Evolutionary conservation across 2,329 filamentous ascomycete species (phyloP).

Genomic region (Hypomyces perniciosus): DNA sequence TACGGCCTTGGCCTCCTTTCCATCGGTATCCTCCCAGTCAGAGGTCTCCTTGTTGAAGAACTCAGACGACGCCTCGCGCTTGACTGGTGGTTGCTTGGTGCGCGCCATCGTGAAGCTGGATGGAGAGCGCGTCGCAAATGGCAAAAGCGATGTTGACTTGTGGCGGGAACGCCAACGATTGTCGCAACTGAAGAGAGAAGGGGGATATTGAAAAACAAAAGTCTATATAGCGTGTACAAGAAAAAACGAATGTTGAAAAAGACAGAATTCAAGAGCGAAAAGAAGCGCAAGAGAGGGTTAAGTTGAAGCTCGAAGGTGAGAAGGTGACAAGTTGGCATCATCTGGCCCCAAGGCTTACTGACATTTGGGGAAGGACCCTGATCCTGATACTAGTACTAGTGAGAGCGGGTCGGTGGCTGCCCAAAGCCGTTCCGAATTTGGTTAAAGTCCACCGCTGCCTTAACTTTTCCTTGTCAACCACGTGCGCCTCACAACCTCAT

Average conservation of each 20-base stretch:
- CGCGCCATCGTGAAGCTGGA: slow-evolving; percentile 54
- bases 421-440: not conserved
- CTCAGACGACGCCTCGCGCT: slow-evolving; percentile 62
- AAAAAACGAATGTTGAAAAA: not conserved
- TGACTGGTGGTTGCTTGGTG: slow-evolving; percentile 62
- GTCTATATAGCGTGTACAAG: no score
- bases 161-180: not conserved
- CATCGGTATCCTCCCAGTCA: slow-evolving; percentile 28
- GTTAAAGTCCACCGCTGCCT: not conserved
- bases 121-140: not conserved
- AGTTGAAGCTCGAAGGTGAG: slow-evolving; percentile 6
- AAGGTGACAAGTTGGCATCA: slow-evolving; percentile 14
- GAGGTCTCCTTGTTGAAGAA: slow-evolving; percentile 48
- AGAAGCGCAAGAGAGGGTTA: not conserved
- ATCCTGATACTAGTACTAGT: slow-evolving; percentile 1
- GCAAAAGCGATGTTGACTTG: not conserved
- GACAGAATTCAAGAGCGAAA: not conserved
- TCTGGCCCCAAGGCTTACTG: slow-evolving; percentile 7
- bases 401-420: not conserved
- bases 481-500: no score
- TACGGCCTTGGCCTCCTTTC: slow-evolving; percentile 20
- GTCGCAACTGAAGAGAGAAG: not conserved
- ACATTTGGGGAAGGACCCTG: slow-evolving; percentile 14
- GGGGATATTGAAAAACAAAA: not conserved
- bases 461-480: no score